Base-by-base conservation (phyloP, 1,284 basidiomycete species). In the Limonomyces culmigenus region DNA sequence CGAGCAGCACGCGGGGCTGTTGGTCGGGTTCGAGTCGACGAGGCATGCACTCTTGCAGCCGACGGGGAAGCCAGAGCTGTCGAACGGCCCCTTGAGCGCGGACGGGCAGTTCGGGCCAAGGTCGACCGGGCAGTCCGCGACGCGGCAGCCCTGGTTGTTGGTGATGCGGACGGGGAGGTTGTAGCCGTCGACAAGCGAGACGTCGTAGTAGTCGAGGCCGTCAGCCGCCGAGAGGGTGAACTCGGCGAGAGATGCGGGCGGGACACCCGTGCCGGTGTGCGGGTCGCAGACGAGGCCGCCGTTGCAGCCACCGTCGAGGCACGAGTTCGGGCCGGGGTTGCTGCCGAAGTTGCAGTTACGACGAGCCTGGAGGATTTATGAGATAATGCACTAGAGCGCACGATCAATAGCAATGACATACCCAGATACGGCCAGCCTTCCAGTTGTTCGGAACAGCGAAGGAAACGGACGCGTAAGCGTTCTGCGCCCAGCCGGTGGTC, bases 401-500 rank as follows among this genome's bases (percentile, higher is more conserved):
- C 10, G 25, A 8, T 27, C n/a, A 8, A 8, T 8, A 8, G n/a
- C 25, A 8, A n/a, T 27, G 10, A 8, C n/a, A n/a, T n/a, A n/a
- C 23, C 35, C 35, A 36, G 27, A 36, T 36, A 16, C 35, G 21
- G 6, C 35, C 53, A 1, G 52, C 43, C 33, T 41, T 47, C 53
- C 53, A 55, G 44, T 55, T 46, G 40, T 63, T 53, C 4, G 65
- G 62, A 19, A 69, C 61, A 25, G 37, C 47, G 46, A 69, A 66
- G 29, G 50, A 53, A 19, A 57, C 55, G 2, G 43, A 41, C 11
- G 53, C 55, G 30, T 45, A 56, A 1, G 61, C 40, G 4, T 42
- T 39, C 10, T 65, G 65, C 43, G 58, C 51, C 67, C 67, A 70
- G 55, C 62, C 62, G 23, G 57, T 63, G 50, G 51, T 33, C 50